Conservation (phyloP, 768 basidiomycete species). For the Cystobasidium tubakii region DNA sequence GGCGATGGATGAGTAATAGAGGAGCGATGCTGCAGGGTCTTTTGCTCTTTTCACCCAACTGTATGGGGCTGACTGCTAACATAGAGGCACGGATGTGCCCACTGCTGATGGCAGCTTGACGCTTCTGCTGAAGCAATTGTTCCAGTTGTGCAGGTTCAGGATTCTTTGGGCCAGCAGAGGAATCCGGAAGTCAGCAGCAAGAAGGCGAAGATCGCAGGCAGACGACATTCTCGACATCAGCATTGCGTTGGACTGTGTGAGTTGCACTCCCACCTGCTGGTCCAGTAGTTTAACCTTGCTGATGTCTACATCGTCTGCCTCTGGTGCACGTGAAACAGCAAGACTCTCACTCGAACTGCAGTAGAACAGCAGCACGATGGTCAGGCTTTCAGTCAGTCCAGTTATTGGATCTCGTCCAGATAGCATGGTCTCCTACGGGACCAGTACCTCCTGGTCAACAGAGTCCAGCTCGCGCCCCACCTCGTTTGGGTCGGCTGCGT, state of each 20-base stretch:
- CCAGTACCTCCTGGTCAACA: slow-evolving; percentile 1
- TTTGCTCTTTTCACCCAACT: too few species aligned
- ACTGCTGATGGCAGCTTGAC: too few species aligned
- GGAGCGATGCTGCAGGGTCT: background rate
- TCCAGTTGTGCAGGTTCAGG: too few species aligned
- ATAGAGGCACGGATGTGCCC: too few species aligned
- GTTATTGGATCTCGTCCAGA: background rate
- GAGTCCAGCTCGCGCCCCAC: slow-evolving; percentile 9
- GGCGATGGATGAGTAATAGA: background rate
- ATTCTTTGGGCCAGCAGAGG: background rate
- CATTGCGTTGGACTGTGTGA: background rate
- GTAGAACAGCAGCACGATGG: background rate
- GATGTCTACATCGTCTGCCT: background rate
- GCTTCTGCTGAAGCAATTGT: too few species aligned
- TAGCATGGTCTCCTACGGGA: slow-evolving; percentile 17
- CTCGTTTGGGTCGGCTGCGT: background rate
- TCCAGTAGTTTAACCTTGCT: too few species aligned
- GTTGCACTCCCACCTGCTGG: too few species aligned
- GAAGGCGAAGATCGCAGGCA: background rate
- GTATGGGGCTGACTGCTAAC: too few species aligned
- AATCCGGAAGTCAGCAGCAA: background rate
- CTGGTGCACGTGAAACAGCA: background rate
- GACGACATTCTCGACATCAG: background rate
- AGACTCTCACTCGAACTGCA: too few species aligned
- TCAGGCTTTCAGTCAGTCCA: background rate